phyloP scores from a whole-genome alignment of 768 basidiomycete genomes.

The Psilocybe azurescens region DNA sequence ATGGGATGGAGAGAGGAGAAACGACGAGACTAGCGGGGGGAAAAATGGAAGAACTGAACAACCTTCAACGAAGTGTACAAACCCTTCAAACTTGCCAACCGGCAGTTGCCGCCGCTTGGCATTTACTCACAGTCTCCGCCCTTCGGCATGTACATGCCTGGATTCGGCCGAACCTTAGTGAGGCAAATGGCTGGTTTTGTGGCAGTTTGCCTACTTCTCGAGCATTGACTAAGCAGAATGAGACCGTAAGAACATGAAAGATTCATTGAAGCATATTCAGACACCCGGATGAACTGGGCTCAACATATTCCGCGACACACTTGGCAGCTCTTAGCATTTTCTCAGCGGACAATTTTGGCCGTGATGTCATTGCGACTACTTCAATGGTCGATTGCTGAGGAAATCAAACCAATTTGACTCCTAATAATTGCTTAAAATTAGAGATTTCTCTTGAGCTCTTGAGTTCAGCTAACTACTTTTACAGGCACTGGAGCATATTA shows the following conservation, averaged over 20 bases:
- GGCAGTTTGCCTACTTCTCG: too few relatives aligned
- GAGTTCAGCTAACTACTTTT: too few relatives aligned
- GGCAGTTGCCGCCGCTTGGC: slow-evolving; percentile 16
- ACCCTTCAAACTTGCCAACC: slow-evolving; percentile 12
- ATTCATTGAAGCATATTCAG: too few relatives aligned
- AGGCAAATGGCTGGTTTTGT: too few relatives aligned
- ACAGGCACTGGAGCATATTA: too few relatives aligned
- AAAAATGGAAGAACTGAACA: slow-evolving; percentile 11
- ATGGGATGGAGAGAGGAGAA: slow-evolving; percentile 5
- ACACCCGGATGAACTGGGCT: too few relatives aligned
- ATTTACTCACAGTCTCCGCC: background rate
- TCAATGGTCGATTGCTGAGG: background rate
- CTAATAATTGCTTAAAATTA: background rate
- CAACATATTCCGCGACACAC: too few relatives aligned
- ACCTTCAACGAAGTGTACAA: background rate
- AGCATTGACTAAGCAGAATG: too few relatives aligned
- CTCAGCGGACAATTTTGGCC: background rate
- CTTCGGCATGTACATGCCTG: background rate
- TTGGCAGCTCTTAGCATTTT: background rate
- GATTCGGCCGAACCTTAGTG: background rate
- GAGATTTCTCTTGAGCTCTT: background rate
- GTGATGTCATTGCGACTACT: background rate
- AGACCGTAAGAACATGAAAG: too few relatives aligned
- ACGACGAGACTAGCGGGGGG: slow-evolving; percentile 9
- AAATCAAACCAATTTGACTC: background rate